A percentile compares a stretch with the other conserved stretches of the same genome.
phyloP scores from a whole-genome alignment of 2,329 filamentous ascomycete species.

The Aspergillus transmontanensis region DNA sequence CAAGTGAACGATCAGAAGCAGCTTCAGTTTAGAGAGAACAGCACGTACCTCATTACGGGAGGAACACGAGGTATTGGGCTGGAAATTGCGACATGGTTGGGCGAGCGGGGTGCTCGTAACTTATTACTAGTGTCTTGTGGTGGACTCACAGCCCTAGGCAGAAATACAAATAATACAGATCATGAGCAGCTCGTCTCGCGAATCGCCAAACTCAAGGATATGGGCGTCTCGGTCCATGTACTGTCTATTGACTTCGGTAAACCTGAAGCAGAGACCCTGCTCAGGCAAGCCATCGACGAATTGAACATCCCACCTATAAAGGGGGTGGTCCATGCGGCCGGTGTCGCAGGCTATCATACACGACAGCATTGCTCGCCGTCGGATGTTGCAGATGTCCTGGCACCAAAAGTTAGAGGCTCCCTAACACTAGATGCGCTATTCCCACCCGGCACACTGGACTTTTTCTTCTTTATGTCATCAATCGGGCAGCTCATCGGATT shows the following conservation, averaged over 20 bases:
- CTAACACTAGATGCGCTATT: conserved; percentile 28
- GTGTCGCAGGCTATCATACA: conserved; percentile 41
- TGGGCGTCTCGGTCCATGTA: conserved; percentile 22
- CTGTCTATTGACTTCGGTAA: conserved; percentile 41
- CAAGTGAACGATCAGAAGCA: too few species aligned
- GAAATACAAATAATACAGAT: background rate
- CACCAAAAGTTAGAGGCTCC: conserved; percentile 33
- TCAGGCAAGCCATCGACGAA: conserved; percentile 15
- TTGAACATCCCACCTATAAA: conserved; percentile 41
- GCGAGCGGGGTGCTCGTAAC: too few species aligned
- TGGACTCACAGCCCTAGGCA: background rate
- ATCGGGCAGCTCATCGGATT: conserved; percentile 36
- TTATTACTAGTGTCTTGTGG: too few species aligned
- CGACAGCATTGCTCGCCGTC: conserved; percentile 32
- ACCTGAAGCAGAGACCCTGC: conserved; percentile 21
- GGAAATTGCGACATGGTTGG: too few species aligned
- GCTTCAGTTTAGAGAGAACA: too few species aligned
- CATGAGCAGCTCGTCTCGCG: too few species aligned
- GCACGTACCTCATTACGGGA: too few species aligned
- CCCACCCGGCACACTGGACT: conserved; percentile 33
- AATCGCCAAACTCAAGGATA: too few species aligned
- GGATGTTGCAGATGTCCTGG: conserved; percentile 30
- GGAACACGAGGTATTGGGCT: too few species aligned
- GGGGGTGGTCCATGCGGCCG: conserved; percentile 47
- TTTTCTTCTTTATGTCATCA: conserved; percentile 34